Evolutionary conservation across 495 filamentous ascomycete species (phyloP), one percentile per base, ranked within the genome.

Genomic region (Aspergillus ellipticus): DNA sequence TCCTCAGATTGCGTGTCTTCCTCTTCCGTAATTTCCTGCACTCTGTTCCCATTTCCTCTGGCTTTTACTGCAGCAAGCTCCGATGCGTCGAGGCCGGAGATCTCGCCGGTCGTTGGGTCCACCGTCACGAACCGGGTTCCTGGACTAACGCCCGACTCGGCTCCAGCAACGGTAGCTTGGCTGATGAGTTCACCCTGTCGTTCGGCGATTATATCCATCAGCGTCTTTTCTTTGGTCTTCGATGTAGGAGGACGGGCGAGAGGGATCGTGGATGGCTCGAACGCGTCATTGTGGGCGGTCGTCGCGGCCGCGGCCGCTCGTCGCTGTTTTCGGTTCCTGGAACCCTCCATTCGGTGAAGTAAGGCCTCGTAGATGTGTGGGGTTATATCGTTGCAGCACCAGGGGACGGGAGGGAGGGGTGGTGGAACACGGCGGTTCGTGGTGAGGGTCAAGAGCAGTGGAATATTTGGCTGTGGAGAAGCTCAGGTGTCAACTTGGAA

Each of bases 171-270:
- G 5, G 42, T 42, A 51, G 42, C 54, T 26, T 63, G 49, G 16
- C 41, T 48, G 1, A 66, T 45, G 8, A 80, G 64, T 42, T 72
- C 69, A 15, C 66, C 58, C 51, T 81, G 76, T 24, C 74, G 70
- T 53, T 80, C 76, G 10, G 74, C 68, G 20, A 79, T 80, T 37
- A 82, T 68, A 35, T 82, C 77, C 53, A 76, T 66, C 26, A 82
- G 64, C n/a, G 77, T 81, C 47, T 69, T 78, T n/a, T 58, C 65
- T 15, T 58, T 64, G 37, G 60, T 49, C 24, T 61, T 67, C 13
- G 65, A 56, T 28, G 69, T 45, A 49, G 67, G 58, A 2, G 76
- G 76, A 15, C 62, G 68, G 41, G 70, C 58, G 47, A 77, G 69
- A 7, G 76, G 67, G 42, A 79, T 72, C 3, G 68, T 64, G 17